phyloP scores from a whole-genome alignment of 1,284 basidiomycete genomes.

The Ustilago trichophora region DNA sequence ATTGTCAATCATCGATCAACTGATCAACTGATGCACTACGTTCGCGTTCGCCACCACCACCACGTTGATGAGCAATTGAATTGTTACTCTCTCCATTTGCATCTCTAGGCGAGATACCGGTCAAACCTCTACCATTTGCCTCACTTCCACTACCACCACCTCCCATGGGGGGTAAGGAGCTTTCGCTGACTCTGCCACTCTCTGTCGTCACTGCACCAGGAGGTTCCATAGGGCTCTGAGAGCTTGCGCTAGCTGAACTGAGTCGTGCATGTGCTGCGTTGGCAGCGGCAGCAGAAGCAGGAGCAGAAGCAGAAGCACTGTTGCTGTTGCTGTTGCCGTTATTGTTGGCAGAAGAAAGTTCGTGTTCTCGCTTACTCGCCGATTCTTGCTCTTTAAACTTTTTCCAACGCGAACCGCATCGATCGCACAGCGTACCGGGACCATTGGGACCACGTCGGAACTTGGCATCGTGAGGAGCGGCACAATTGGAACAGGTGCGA shows the following conservation, averaged over 20 bases:
- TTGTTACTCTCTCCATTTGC: neutral
- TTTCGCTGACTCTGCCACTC: neutral
- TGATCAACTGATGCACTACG: slow-evolving; percentile 32
- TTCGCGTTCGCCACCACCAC: slow-evolving; percentile 11
- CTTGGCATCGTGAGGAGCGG: slow-evolving; percentile 50
- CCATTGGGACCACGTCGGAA: slow-evolving; percentile 45
- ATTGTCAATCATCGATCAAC: slow-evolving; percentile 21
- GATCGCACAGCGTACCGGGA: slow-evolving; percentile 50
- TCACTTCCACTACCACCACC: neutral
- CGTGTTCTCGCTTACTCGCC: slow-evolving; percentile 18
- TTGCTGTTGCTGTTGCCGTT: neutral
- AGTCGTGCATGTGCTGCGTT: slow-evolving; percentile 22
- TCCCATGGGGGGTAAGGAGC: neutral
- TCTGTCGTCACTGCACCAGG: neutral
- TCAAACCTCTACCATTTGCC: neutral
- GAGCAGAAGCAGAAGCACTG: no score
- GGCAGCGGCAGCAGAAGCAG: slow-evolving; percentile 1
- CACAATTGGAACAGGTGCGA: slow-evolving; percentile 44
- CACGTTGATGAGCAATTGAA: no score
- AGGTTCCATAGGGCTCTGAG: slow-evolving; percentile 23
- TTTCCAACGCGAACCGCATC: slow-evolving; percentile 48
- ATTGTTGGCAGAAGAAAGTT: no score
- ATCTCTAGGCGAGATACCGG: slow-evolving; percentile 10
- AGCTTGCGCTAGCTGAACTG: slow-evolving; percentile 24
- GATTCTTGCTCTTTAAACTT: slow-evolving; percentile 44